Conservation (phyloP, 2,329 filamentous ascomycete genomes). For the Elsinoe fawcettii region DNA sequence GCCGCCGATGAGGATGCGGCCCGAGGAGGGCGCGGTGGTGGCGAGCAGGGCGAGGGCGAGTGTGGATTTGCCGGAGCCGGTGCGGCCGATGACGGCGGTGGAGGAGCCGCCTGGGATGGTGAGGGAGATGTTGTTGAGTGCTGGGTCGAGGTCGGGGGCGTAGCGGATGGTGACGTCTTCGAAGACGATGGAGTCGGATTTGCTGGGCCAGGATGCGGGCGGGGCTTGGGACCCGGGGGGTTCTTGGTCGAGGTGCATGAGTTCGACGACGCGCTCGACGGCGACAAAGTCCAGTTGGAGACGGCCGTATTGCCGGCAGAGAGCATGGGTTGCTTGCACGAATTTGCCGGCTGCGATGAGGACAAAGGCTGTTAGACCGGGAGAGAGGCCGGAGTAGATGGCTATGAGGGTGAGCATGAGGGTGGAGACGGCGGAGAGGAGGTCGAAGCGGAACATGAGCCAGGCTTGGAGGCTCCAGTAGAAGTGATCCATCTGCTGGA, state of each 20-base stretch:
- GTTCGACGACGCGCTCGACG: conserved; percentile 76
- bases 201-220: conserved; percentile 68
- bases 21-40: conserved; percentile 47
- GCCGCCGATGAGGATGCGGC: conserved; percentile 52
- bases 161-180: conserved; percentile 72
- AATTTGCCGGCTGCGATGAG: conserved; percentile 64
- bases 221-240: conserved; percentile 58
- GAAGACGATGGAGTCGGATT: conserved; percentile 65
- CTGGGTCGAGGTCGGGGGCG: conserved; percentile 66
- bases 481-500: conserved; percentile 93
- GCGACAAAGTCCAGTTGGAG: conserved; percentile 90
- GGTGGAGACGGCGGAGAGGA: conserved; percentile 63
- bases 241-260: conserved; percentile 72
- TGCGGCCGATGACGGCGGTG: conserved; percentile 72
- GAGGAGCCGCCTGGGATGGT: conserved; percentile 69
- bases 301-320: conserved; percentile 74
- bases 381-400: conserved; percentile 63
- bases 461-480: conserved; percentile 83
- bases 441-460: conserved; percentile 72
- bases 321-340: conserved; percentile 60
- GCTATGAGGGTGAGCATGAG: conserved; percentile 67
- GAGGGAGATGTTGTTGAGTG: conserved; percentile 61
- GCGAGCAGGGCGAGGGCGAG: conserved; percentile 56
- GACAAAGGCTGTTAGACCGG: conserved; percentile 77
- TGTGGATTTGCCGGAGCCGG: conserved; percentile 76